Evolutionary conservation across 495 filamentous ascomycete genomes (phyloP).

Genomic region (Penicillium roqueforti): DNA sequence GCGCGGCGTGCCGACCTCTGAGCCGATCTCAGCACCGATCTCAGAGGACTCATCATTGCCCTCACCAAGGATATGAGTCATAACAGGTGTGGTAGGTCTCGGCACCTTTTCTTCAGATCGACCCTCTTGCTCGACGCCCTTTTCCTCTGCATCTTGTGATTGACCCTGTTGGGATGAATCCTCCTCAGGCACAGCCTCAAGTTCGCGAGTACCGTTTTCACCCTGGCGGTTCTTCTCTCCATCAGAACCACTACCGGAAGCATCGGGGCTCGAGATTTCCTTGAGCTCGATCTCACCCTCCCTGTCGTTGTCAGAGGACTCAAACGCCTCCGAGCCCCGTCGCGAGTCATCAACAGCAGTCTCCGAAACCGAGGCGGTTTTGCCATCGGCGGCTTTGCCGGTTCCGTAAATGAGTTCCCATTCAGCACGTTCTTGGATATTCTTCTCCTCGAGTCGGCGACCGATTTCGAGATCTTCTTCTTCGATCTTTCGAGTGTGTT

Average conservation of each 20-base stretch:
- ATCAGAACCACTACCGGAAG: slow-evolving; percentile 24
- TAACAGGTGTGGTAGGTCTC: slow-evolving; percentile 8
- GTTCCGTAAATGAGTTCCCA: slow-evolving; percentile 78
- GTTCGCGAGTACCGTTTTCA: neutral
- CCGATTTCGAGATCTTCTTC: slow-evolving; percentile 67
- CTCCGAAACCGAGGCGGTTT: slow-evolving; percentile 19
- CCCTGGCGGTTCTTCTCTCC: slow-evolving; percentile 13
- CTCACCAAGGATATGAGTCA: slow-evolving; percentile 13
- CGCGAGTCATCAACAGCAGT: slow-evolving; percentile 32
- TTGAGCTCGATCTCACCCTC: slow-evolving; percentile 37
- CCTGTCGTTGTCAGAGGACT: slow-evolving; percentile 23
- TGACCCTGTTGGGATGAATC: slow-evolving; percentile 9
- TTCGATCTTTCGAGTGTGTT: slow-evolving; percentile 57
- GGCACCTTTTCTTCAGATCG: neutral
- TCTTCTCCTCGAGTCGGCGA: slow-evolving; percentile 62
- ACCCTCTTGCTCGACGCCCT: neutral
- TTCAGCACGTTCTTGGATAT: slow-evolving; percentile 59
- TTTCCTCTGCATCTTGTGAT: neutral
- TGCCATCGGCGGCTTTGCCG: slow-evolving; percentile 17
- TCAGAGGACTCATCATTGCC: slow-evolving; percentile 31
- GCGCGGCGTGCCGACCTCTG: slow-evolving; percentile 29
- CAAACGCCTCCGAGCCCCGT: slow-evolving; percentile 20
- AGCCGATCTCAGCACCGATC: slow-evolving; percentile 35
- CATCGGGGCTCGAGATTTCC: slow-evolving; percentile 25
- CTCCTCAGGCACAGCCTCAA: slow-evolving; percentile 23